Evolutionary conservation across 192 early-diverging fungal genomes (phyloP).

Genomic region (Entomortierella beljakovae): DNA sequence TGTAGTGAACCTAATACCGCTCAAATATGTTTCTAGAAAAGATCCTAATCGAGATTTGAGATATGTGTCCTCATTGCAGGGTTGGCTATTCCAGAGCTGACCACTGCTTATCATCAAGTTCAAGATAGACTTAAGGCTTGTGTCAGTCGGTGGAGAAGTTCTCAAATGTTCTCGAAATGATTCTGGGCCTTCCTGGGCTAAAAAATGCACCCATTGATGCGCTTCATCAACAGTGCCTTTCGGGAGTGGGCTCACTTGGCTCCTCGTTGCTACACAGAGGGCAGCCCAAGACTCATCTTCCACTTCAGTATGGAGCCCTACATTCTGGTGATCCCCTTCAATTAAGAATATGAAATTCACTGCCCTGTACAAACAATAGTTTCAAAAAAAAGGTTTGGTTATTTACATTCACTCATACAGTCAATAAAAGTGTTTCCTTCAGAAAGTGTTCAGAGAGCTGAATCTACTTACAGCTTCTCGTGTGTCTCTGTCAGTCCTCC

Average conservation of each 20-base stretch:
- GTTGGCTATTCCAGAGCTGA: no score
- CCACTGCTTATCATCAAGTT: constrained; percentile 16
- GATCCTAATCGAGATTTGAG: no score
- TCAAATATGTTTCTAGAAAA: no score
- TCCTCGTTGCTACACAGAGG: constrained; percentile 10
- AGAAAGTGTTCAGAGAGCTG: not conserved
- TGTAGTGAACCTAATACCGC: no score
- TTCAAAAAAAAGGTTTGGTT: no score
- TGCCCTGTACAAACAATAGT: constrained; percentile 1
- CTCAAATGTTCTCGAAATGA: not conserved
- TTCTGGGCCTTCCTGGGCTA: constrained; percentile 1
- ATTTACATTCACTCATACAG: no score
- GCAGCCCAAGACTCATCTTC: constrained; percentile 19
- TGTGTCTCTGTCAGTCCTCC: constrained; percentile 7
- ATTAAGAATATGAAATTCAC: constrained; percentile 29
- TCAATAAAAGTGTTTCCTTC: no score
- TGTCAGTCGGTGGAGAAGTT: not conserved
- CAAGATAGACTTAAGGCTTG: constrained; percentile 6
- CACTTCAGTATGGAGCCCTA: constrained; percentile 12
- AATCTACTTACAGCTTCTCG: constrained; percentile 21
- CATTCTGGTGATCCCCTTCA: constrained; percentile 28
- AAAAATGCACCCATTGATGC: constrained; percentile 16
- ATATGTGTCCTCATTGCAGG: no score
- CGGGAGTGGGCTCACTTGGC: constrained; percentile 18
- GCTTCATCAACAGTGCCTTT: constrained; percentile 10